phyloP scores from a whole-genome alignment of 2,329 filamentous ascomycete genomes.

The Verticillium isaacii region DNA sequence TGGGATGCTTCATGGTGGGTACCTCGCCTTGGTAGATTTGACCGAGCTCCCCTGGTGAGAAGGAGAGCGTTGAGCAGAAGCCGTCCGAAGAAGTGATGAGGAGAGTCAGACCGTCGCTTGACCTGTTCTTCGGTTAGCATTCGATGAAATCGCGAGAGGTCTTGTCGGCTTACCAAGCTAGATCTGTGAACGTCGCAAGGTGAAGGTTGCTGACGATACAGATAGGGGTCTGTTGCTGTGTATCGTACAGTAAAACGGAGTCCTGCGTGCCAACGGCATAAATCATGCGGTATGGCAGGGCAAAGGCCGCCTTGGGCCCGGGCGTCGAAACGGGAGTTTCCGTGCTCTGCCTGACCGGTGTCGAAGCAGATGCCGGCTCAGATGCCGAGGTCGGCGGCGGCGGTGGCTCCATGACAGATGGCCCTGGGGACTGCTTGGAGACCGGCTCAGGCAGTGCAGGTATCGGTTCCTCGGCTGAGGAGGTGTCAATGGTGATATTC shows the following conservation, averaged over 20 bases:
- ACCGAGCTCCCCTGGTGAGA: conserved; percentile 78
- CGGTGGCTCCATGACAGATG: conserved; percentile 78
- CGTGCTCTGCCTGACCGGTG: not conserved
- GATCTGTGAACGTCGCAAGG: conserved; percentile 93
- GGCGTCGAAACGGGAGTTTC: conserved; percentile 16
- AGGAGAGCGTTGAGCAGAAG: conserved; percentile 90
- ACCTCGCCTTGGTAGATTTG: conserved; percentile 70
- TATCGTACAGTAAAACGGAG: conserved; percentile 91
- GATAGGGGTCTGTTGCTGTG: conserved; percentile 89
- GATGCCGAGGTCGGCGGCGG: conserved; percentile 53
- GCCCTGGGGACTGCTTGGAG: conserved; percentile 52
- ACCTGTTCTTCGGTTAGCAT: conserved; percentile 26
- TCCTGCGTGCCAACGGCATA: conserved; percentile 98
- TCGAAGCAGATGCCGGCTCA: conserved; percentile 35
- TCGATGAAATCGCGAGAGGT: too few relatives aligned
- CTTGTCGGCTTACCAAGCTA: conserved; percentile 70
- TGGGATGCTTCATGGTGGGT: conserved; percentile 40
- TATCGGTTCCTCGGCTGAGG: conserved; percentile 79
- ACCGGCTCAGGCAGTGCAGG: conserved; percentile 79
- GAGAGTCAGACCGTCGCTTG: conserved; percentile 51
- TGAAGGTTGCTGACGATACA: conserved; percentile 96
- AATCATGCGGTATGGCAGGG: conserved; percentile 85
- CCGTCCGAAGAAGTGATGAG: conserved; percentile 98
- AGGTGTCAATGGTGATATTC: conserved; percentile 92
- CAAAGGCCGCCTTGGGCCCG: conserved; percentile 68